A percentile compares a stretch with the other conserved stretches of the same genome.
Evolutionary conservation across 1,284 basidiomycete genomes (phyloP).

Genomic region (Austropuccinia psidii): DNA sequence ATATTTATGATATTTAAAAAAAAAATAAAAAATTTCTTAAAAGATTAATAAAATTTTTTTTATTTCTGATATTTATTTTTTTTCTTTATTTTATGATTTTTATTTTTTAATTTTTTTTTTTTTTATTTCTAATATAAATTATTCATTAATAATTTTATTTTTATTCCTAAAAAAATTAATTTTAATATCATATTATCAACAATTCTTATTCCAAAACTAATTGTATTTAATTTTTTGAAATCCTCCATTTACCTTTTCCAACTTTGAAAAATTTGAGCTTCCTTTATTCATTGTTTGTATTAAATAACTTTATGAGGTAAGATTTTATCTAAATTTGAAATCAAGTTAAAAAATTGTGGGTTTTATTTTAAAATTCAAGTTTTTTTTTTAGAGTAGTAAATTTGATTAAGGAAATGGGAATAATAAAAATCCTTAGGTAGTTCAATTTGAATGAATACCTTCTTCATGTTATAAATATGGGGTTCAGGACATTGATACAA

Average conservation of each 20-base stretch:
- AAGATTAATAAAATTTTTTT: too few relatives aligned
- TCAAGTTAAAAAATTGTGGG: background rate
- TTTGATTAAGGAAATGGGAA: background rate
- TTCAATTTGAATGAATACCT: constrained; percentile 9
- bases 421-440: constrained; percentile 19
- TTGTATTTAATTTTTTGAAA: background rate
- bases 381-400: constrained; percentile 2
- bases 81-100: too few relatives aligned
- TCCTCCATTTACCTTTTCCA: background rate
- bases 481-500: background rate
- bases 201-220: too few relatives aligned
- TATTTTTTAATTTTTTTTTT: too few relatives aligned
- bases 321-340: background rate
- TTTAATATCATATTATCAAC: too few relatives aligned
- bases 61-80: too few relatives aligned
- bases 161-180: too few relatives aligned
- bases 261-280: background rate
- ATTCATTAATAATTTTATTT: too few relatives aligned
- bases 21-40: too few relatives aligned
- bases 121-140: too few relatives aligned
- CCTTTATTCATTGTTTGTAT: background rate
- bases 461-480: background rate
- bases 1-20: too few relatives aligned
- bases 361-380: background rate
- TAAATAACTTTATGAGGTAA: background rate